phyloP scores from a whole-genome alignment of 2,329 filamentous ascomycete species.

The Sporothrix mexicana region DNA sequence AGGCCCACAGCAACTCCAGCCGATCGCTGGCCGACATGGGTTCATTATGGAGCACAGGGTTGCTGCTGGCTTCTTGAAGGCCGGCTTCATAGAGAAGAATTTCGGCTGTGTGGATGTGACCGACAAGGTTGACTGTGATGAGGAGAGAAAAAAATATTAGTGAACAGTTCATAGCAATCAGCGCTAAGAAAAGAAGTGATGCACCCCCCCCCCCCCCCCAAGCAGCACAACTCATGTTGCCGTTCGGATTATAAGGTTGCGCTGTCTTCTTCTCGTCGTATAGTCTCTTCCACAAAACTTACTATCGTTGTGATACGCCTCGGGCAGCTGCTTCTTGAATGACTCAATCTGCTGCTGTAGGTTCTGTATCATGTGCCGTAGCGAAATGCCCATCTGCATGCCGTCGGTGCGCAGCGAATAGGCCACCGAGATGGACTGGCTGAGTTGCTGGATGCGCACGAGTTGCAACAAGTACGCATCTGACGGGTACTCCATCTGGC shows the following conservation, averaged over 20 bases:
- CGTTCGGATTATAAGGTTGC: background rate
- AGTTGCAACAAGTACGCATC: slow-evolving; percentile 55
- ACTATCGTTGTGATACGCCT: slow-evolving; percentile 23
- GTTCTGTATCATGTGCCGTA: slow-evolving; percentile 50
- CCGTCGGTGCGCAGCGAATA: slow-evolving; percentile 44
- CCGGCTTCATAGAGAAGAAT: slow-evolving; percentile 56
- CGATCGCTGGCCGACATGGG: slow-evolving; percentile 49
- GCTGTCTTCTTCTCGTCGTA: background rate
- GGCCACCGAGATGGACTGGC: slow-evolving; percentile 54
- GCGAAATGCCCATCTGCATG: slow-evolving; percentile 46
- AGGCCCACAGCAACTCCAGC: slow-evolving; percentile 54
- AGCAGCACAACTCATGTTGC: background rate
- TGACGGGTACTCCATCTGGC: slow-evolving; percentile 50
- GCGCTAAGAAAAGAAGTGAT: background rate
- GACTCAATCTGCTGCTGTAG: slow-evolving; percentile 53
- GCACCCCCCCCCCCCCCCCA: background rate
- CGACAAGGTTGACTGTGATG: slow-evolving; percentile 48
- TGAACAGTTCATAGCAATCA: background rate
- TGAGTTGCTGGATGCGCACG: slow-evolving; percentile 55
- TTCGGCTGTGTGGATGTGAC: slow-evolving; percentile 54
- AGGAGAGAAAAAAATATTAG: background rate
- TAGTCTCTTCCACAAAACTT: background rate
- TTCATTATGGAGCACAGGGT: slow-evolving; percentile 34
- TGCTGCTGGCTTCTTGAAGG: slow-evolving; percentile 49
- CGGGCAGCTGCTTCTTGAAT: slow-evolving; percentile 33